Percentiles rank a stretch among this genome's conserved stretches.
phyloP scores from a whole-genome alignment of 176 grass and related monocot genomes.

The Oryza glumipatula region DNA sequence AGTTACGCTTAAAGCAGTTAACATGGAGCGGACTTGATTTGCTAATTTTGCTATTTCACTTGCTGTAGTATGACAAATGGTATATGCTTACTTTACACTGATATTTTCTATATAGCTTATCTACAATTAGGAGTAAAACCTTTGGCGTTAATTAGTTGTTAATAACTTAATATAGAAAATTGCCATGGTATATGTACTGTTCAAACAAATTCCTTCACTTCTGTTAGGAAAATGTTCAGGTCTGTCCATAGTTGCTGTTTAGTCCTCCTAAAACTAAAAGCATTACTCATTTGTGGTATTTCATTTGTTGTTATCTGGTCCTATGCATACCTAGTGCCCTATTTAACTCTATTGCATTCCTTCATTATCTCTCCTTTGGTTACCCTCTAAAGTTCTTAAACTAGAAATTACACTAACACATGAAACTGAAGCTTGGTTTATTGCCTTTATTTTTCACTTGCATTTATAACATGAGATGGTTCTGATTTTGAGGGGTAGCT shows the following conservation, averaged over 20 bases:
- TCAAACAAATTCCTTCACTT: conserved; percentile 1
- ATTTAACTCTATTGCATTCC: conserved; percentile 27
- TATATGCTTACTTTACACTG: conserved; percentile 25
- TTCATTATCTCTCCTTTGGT: conserved; percentile 9
- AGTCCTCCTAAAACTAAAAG: conserved; percentile 25
- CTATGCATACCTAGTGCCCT: neutral
- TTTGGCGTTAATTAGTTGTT: conserved; percentile 13
- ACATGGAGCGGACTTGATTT: conserved; percentile 16
- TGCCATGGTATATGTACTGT: conserved; percentile 6
- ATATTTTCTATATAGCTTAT: conserved; percentile 6
- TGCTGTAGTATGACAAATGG: neutral
- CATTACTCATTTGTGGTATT: neutral
- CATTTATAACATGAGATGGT: neutral
- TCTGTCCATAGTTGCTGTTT: conserved; percentile 15
- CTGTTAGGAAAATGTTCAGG: neutral
- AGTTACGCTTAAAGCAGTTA: conserved; percentile 40
- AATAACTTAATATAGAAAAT: conserved; percentile 18
- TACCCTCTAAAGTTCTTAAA: neutral
- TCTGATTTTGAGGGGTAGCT: neutral
- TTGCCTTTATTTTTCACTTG: conserved; percentile 1
- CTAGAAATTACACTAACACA: neutral
- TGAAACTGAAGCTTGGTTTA: neutral
- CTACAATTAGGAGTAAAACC: neutral
- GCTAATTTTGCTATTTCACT: conserved; percentile 4
- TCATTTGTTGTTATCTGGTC: neutral